These are phyloP conservation scores for Picea glauca DNA, from an alignment of 75 land plant genomes.

Conservation along the genomic window DNA sequence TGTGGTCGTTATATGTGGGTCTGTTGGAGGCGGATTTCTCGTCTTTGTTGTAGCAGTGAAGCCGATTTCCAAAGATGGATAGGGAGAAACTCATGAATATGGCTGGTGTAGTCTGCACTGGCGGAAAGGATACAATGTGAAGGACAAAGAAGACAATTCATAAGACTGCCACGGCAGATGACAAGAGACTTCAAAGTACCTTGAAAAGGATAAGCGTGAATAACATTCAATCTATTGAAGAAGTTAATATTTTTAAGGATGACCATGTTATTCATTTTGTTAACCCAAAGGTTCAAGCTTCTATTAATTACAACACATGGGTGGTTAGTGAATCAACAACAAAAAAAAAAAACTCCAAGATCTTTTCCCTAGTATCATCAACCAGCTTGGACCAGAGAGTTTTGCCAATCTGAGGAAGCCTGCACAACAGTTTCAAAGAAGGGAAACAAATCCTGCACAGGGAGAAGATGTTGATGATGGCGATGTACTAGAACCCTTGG, in stretches of 20 bases:
- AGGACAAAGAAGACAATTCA: constrained; percentile 95
- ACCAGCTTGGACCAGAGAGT: constrained; percentile 85
- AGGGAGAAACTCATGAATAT: constrained; percentile 23
- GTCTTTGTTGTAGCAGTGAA: too few species aligned
- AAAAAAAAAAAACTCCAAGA: constrained; percentile 88
- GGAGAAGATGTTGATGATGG: constrained; percentile 61
- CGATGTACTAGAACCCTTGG: constrained; percentile 76
- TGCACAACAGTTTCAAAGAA: too few species aligned
- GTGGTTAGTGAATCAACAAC: constrained; percentile 87
- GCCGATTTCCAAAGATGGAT: too few species aligned
- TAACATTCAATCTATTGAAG: constrained; percentile 1
- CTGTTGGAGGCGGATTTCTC: neutral
- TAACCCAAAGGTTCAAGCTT: constrained; percentile 92
- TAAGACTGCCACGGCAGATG: constrained; percentile 82
- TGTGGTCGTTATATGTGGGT: too few species aligned
- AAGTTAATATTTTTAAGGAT: constrained; percentile 90
- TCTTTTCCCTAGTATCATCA: constrained; percentile 79
- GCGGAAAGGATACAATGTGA: constrained; percentile 55
- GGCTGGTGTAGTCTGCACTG: constrained; percentile 69
- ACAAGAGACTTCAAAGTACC: constrained; percentile 46
- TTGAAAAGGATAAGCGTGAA: too few species aligned
- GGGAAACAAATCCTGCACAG: too few species aligned
- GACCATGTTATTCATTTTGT: constrained; percentile 77
- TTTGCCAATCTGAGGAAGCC: too few species aligned
- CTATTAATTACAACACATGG: constrained; percentile 91